A percentile compares a stretch with the other conserved stretches of the same genome.
These are phyloP conservation scores for Cardamine occulta DNA, from an alignment of 345 rosid genomes.

Conservation along the genomic window DNA sequence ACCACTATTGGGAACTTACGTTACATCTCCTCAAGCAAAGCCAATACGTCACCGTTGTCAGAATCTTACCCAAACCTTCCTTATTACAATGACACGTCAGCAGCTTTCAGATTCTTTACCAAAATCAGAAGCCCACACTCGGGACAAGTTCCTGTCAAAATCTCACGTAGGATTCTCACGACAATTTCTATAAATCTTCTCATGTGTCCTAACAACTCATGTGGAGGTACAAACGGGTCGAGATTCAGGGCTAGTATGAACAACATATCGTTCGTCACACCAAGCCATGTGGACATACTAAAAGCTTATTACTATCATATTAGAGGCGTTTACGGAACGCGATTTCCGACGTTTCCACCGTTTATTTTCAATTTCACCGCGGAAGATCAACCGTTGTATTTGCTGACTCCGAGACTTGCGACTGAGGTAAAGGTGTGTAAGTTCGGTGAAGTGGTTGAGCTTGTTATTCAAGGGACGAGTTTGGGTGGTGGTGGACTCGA, in stretches of 20 bases:
- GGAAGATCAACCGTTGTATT: conserved; percentile 19
- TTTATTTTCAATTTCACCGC: conserved; percentile 37
- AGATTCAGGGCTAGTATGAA: conserved; percentile 38
- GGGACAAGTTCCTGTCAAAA: conserved; percentile 8
- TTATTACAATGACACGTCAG: conserved; percentile 42
- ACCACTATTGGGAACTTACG: conserved; percentile 51
- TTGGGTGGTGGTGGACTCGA: conserved; percentile 30
- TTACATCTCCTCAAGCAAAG: conserved; percentile 28
- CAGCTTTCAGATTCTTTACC: conserved; percentile 32
- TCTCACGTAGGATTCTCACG: conserved; percentile 38
- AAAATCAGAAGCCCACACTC: conserved; percentile 19
- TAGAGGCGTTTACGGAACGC: conserved; percentile 29
- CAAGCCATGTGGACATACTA: conserved; percentile 37
- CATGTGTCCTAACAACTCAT: conserved; percentile 32
- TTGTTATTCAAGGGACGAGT: conserved; percentile 40
- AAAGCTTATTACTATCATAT: conserved; percentile 34
- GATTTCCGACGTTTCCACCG: conserved; percentile 48
- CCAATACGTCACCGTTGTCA: conserved; percentile 23
- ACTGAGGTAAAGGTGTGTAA: conserved; percentile 27
- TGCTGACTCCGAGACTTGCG: conserved; percentile 34
- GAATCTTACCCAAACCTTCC: conserved; percentile 52
- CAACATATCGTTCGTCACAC: conserved; percentile 41
- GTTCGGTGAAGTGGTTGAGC: conserved; percentile 28
- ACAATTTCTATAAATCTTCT: conserved; percentile 43
- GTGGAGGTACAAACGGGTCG: conserved; percentile 40